Evolutionary conservation across 2,329 filamentous ascomycete genomes (phyloP), one percentile per base, ranked within the genome.

Genomic region (Penicillium sp.): DNA sequence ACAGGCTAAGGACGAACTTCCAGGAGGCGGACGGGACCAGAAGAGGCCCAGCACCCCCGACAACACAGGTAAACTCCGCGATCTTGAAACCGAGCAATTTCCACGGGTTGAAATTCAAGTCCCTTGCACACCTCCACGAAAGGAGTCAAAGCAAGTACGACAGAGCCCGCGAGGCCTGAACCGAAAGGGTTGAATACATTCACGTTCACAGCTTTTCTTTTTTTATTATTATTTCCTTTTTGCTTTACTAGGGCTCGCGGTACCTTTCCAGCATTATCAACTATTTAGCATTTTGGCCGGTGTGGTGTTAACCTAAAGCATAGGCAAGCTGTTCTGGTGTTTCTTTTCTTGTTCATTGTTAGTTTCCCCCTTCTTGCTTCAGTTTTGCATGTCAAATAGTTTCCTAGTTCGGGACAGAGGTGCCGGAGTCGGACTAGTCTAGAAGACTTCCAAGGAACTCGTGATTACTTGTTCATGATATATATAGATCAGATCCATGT

Each of bases 51-150:
- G 35, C 9, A 47, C 51, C 12, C 38, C 50, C 1, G 22, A 22
- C n/a, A 53, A 49, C 26, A 45, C 22, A 3, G 55, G 51, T 33
- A 19, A 6, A n/a, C 10, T 7, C 33, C 56, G 26, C 59, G 35
- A 19, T 47, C 44, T 57, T 24, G 22, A 5, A 15, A 37, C 26
- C 2, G 26, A 54, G n/a, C 17, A 30, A 2, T 40, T 26, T 12
- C 44, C 45, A 33, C 7, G 24, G 35, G 60, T 69, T 10, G 66
- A 72, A 30, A 22, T 55, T 4, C 53, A 59, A 37, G 50, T 59
- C 22, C 58, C 28, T 4, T 42, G 40, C 19, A 76, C 74, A 35
- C 75, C 73, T 10, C 64, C 72, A 4, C 61, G 56, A 22, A 55
- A 49, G 15, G 45, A 50, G n/a, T 22, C 42, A 15, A 56, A 37